These are phyloP conservation scores for Candida suzukii DNA, from an alignment of 805 yeast species.

Conservation along the genomic window DNA sequence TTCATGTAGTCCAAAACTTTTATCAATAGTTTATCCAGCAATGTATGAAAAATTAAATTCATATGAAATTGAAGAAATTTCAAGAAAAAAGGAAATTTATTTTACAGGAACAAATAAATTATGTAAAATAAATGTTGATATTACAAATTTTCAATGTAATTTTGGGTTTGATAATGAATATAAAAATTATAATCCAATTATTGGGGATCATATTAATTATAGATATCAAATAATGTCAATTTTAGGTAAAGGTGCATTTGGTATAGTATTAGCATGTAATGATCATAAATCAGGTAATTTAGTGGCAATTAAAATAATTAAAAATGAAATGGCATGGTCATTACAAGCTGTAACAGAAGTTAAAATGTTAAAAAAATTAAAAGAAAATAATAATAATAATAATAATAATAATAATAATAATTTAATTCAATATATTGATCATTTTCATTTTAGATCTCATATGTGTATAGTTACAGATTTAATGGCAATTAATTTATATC, in stretches of 20 bases:
- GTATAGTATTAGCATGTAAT: conserved; percentile 60
- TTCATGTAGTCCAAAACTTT: conserved; percentile 7
- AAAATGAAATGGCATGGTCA: conserved; percentile 66
- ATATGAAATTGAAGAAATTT: conserved; percentile 57
- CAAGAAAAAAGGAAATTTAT: conserved; percentile 40
- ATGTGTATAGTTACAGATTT: conserved; percentile 76
- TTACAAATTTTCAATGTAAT: conserved; percentile 35
- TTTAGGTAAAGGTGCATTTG: conserved; percentile 80
- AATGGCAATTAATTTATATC: conserved; percentile 59
- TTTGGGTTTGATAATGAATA: conserved; percentile 68
- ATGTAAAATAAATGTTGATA: conserved; percentile 24
- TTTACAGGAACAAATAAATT: conserved; percentile 35
- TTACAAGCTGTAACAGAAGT: conserved; percentile 76
- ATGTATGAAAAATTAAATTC: conserved; percentile 29
- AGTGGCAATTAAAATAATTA: conserved; percentile 74
- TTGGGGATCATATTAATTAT: conserved; percentile 70
- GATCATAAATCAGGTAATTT: conserved; percentile 54
- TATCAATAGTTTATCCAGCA: conserved; percentile 13
- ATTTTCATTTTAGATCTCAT: conserved; percentile 75
- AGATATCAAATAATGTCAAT: conserved; percentile 54
- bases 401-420: conserved; percentile 30
- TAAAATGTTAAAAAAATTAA: conserved; percentile 49
- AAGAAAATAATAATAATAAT: conserved; percentile 21
- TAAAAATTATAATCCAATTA: conserved; percentile 50
- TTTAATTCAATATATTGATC: conserved; percentile 53